Evolutionary conservation across 306 rosid genomes (phyloP).

Genomic region (Castanea mollissima): DNA sequence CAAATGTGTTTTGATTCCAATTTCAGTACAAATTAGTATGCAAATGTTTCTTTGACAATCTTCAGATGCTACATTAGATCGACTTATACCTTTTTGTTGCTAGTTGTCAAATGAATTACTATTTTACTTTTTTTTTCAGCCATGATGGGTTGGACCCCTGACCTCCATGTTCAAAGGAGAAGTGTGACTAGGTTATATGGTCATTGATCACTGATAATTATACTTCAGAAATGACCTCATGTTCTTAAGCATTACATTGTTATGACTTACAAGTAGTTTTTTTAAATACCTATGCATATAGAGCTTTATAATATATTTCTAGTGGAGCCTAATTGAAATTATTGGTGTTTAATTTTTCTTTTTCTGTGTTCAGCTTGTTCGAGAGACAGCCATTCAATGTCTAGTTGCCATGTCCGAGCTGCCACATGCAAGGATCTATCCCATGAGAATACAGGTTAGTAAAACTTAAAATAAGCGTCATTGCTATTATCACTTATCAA

Average conservation of each 20-base stretch:
- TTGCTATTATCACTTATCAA: not conserved
- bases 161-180: too few species aligned
- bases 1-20: too few species aligned
- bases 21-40: too few species aligned
- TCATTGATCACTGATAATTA: too few species aligned
- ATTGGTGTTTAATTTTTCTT: conserved; percentile 10
- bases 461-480: conserved; percentile 12
- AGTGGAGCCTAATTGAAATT: conserved; percentile 9
- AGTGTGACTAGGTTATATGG: too few species aligned
- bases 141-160: not conserved
- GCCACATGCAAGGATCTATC: conserved; percentile 76
- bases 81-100: not conserved
- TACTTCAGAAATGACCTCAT: not conserved
- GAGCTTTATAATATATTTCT: not conserved
- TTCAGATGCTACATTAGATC: not conserved
- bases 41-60: not conserved
- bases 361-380: conserved; percentile 66
- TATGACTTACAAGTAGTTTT: not conserved
- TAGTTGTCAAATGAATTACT: not conserved
- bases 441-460: conserved; percentile 79
- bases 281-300: not conserved
- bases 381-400: conserved; percentile 90
- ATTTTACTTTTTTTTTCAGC: not conserved
- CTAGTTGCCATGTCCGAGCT: conserved; percentile 77
- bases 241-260: not conserved